A percentile compares a stretch with the other conserved stretches of the same genome.
Evolutionary conservation across 2,329 filamentous ascomycete species (phyloP).

Genomic region (Fusarium tjaetaba): DNA sequence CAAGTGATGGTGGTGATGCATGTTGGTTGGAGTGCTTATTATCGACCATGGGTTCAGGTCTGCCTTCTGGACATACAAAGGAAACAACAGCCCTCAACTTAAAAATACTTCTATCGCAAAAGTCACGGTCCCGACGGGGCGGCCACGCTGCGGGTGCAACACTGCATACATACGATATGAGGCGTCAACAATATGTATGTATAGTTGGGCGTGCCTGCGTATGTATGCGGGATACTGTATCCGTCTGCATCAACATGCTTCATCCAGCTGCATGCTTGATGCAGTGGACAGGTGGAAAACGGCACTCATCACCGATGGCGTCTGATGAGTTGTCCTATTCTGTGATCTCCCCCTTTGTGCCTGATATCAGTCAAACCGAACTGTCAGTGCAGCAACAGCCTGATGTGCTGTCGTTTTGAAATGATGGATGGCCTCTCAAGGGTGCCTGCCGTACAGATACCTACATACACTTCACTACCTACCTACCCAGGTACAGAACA

Average conservation of each 20-base stretch:
- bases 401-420: constrained; percentile 24
- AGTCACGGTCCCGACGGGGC: not conserved
- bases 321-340: constrained; percentile 31
- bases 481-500: not conserved
- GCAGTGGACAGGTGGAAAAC: constrained; percentile 11
- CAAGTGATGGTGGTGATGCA: not conserved
- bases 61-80: not conserved
- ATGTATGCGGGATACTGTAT: constrained; percentile 20
- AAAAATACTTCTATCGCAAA: not conserved
- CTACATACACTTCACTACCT: not conserved
- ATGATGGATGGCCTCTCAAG: constrained; percentile 2
- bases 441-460: not conserved
- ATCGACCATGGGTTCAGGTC: not conserved
- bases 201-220: constrained; percentile 24
- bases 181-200: constrained; percentile 8
- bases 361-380: constrained; percentile 8
- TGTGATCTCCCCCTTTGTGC: constrained; percentile 10
- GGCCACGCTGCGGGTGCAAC: constrained; percentile 24
- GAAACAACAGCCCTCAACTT: not conserved
- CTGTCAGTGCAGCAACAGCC: not conserved
- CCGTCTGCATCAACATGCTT: constrained; percentile 22
- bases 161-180: constrained; percentile 29
- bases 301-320: constrained; percentile 13
- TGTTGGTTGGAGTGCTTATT: constrained; percentile 7
- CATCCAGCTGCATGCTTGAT: constrained; percentile 19